phyloP scores from a whole-genome alignment of 75 land plant genomes.

The Sequoia sempervirens region DNA sequence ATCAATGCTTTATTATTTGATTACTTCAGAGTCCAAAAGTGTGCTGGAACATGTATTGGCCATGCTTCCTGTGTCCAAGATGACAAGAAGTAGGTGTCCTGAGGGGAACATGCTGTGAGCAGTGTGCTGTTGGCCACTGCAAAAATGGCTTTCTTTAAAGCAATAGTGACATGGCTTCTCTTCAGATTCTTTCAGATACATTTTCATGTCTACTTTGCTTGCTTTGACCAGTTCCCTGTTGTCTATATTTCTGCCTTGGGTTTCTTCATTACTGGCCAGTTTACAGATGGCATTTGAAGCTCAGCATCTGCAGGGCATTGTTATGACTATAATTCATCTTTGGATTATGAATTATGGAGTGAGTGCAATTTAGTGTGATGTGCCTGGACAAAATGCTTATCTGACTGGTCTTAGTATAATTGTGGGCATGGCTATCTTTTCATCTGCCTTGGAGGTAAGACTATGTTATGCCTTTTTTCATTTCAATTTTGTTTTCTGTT shows the following conservation, averaged over 20 bases:
- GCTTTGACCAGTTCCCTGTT: slow-evolving; percentile 66
- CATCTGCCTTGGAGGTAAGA: too few species aligned
- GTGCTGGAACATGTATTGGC: slow-evolving; percentile 69
- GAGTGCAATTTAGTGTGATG: slow-evolving; percentile 52
- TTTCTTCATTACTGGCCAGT: slow-evolving; percentile 65
- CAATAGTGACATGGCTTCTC: slow-evolving; percentile 76
- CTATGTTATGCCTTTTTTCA: too few species aligned
- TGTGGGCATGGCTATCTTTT: slow-evolving; percentile 86
- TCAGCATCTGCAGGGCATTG: slow-evolving; percentile 44
- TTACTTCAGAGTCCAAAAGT: slow-evolving; percentile 83
- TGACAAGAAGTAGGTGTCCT: slow-evolving; percentile 50
- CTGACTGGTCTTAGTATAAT: slow-evolving; percentile 85
- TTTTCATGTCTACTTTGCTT: slow-evolving; percentile 70
- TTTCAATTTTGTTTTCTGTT: not conserved
- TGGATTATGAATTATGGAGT: slow-evolving; percentile 76
- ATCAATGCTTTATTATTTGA: slow-evolving; percentile 73
- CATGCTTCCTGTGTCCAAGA: slow-evolving; percentile 68
- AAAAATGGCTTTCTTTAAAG: slow-evolving; percentile 76
- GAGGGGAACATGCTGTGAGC: slow-evolving; percentile 74
- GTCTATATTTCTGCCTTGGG: slow-evolving; percentile 74
- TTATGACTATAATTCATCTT: slow-evolving; percentile 43
- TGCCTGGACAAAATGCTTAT: slow-evolving; percentile 70
- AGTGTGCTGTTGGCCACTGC: slow-evolving; percentile 81
- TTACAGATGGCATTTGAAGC: slow-evolving; percentile 63
- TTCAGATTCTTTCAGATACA: slow-evolving; percentile 68